Percentiles rank a stretch among this genome's conserved stretches.
Evolutionary conservation across 371 early-diverging fungal genomes (phyloP).

Genomic region (Mucor ambiguus): DNA sequence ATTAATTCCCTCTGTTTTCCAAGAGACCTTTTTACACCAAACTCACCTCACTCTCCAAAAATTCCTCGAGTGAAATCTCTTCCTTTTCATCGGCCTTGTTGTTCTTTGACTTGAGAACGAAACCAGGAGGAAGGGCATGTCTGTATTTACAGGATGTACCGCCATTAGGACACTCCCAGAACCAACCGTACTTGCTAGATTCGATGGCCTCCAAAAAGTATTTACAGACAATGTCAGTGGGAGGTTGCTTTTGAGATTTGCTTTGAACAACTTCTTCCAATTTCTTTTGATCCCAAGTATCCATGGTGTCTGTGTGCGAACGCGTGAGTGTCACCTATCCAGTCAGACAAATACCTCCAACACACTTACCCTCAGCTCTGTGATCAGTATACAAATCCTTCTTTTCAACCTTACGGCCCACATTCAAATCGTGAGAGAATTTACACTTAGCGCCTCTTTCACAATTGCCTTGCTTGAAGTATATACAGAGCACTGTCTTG

Average conservation of each 20-base stretch:
- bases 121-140: constrained; percentile 98
- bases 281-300: constrained; percentile 92
- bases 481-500: constrained; percentile 95
- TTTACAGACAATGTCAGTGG: constrained; percentile 99
- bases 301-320: constrained; percentile 83
- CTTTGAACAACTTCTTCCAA: constrained; percentile 87
- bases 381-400: constrained; percentile 92
- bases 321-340: not conserved
- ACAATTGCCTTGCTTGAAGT: constrained; percentile 94
- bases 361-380: constrained; percentile 51
- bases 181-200: constrained; percentile 95
- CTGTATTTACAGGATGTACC: constrained; percentile 91
- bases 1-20: not conserved
- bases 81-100: constrained; percentile 79
- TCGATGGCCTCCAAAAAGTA: constrained; percentile 99
- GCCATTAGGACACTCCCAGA: constrained; percentile 98
- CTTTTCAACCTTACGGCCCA: constrained; percentile 90
- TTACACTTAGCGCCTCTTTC: constrained; percentile 96
- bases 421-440: constrained; percentile 95
- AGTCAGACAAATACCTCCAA: not conserved
- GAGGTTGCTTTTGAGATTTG: constrained; percentile 87
- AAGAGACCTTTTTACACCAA: too few species aligned
- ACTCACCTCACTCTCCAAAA: constrained; percentile 90
- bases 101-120: constrained; percentile 87
- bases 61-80: constrained; percentile 93